Evolutionary conservation across 176 grass and related monocot genomes (phyloP).

Genomic region (Oryza meridionalis): DNA sequence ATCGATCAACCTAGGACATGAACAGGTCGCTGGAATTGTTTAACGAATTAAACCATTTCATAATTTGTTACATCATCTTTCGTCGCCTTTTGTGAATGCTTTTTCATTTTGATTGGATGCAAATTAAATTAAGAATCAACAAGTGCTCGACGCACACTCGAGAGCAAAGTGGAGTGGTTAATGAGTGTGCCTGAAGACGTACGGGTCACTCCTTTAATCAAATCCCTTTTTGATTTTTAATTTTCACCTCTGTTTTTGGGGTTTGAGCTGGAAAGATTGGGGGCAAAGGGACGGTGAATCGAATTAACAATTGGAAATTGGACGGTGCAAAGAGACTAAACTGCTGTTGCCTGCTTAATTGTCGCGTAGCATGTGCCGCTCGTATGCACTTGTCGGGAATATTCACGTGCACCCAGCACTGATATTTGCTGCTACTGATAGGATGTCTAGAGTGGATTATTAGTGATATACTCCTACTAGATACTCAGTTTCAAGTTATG

Average conservation of each 20-base stretch:
- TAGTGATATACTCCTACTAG: too few relatives aligned
- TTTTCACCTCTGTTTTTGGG: not conserved
- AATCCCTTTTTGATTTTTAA: not conserved
- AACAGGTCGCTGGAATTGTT: not conserved
- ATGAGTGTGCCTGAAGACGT: not conserved
- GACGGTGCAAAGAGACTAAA: not conserved
- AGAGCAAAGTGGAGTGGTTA: slow-evolving; percentile 17
- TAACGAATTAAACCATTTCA: not conserved
- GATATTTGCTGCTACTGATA: not conserved
- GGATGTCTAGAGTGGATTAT: too few relatives aligned
- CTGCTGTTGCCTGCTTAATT: not conserved
- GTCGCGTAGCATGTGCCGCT: not conserved
- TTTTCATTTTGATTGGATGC: slow-evolving; percentile 8
- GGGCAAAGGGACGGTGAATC: not conserved
- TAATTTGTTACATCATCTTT: not conserved
- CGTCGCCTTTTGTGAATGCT: slow-evolving; percentile 19
- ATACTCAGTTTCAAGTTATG: too few relatives aligned
- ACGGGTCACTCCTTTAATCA: not conserved
- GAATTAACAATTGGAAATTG: not conserved
- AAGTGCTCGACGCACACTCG: not conserved
- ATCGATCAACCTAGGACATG: slow-evolving; percentile 9
- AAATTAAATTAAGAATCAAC: not conserved
- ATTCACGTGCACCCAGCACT: not conserved
- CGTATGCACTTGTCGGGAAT: slow-evolving; percentile 24
- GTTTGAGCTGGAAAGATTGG: slow-evolving; percentile 23